Conservation (phyloP, 2,329 filamentous ascomycete species). For the Botrytis hyacinthi region DNA sequence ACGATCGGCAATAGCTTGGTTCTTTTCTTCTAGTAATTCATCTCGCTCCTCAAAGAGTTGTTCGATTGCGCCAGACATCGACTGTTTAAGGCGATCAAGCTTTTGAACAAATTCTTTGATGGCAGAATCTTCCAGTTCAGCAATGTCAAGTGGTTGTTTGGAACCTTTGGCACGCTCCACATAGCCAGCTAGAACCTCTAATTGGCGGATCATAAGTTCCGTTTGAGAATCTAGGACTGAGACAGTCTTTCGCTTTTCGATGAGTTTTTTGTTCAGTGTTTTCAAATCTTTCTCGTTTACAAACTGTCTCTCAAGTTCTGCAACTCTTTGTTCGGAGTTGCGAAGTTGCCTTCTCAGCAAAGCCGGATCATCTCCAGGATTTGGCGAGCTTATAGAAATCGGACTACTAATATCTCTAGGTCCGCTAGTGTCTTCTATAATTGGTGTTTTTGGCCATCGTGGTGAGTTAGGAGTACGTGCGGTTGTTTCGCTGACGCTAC, state of each 20-base stretch:
- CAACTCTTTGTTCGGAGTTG: constrained; percentile 78
- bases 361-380: constrained; percentile 61
- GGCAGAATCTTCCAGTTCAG: constrained; percentile 80
- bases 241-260: constrained; percentile 94
- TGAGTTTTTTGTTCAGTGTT: constrained; percentile 78
- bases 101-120: constrained; percentile 88
- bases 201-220: constrained; percentile 89
- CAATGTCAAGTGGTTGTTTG: constrained; percentile 75
- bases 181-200: constrained; percentile 86
- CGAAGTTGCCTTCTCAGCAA: constrained; percentile 73
- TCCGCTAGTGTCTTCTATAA: constrained; percentile 52
- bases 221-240: constrained; percentile 91
- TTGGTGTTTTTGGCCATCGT: constrained; percentile 67
- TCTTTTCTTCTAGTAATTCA: constrained; percentile 79
- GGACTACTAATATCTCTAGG: constrained; percentile 70
- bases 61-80: constrained; percentile 57
- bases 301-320: constrained; percentile 82
- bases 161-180: constrained; percentile 82
- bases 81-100: constrained; percentile 59
- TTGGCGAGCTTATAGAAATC: constrained; percentile 56
- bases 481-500: constrained; percentile 67
- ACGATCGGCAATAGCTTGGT: constrained; percentile 76
- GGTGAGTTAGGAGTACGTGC: constrained; percentile 62
- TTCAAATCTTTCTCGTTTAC: constrained; percentile 49
- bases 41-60: constrained; percentile 70